Conservation (phyloP, 2,329 filamentous ascomycete species). For the Exophiala sp. region DNA sequence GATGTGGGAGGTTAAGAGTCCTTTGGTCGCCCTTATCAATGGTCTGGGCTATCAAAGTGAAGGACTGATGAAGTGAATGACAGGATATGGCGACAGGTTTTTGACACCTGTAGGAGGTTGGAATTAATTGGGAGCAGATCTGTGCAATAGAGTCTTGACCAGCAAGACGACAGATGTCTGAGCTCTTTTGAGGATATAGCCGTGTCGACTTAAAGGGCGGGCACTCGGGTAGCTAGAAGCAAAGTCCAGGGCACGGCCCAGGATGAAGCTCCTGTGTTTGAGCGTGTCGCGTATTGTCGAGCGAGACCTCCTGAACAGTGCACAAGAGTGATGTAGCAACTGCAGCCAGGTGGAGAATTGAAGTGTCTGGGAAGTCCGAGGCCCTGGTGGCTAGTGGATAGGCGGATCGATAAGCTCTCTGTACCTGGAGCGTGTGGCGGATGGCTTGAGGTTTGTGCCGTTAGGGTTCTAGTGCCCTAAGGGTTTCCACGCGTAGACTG, state of each 20-base stretch:
- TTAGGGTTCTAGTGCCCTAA: conserved; percentile 2
- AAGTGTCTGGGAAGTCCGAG: conserved; percentile 1
- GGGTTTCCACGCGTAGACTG: conserved; percentile 16
- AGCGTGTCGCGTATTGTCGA: conserved; percentile 21
- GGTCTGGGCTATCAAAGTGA: conserved; percentile 4
- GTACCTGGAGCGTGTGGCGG: conserved; percentile 8
- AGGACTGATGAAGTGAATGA: conserved; percentile 19
- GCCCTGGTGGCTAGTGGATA: conserved; percentile 21
- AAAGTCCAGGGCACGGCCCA: conserved; percentile 20
- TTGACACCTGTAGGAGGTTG: conserved; percentile 18
- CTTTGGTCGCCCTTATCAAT: conserved; percentile 1
- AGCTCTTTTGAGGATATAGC: conserved; percentile 18
- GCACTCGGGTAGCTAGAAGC: neutral
- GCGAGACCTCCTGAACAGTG: conserved; percentile 22
- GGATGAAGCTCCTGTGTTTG: conserved; percentile 26
- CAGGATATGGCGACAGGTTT: conserved; percentile 20
- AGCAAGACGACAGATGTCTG: conserved; percentile 19
- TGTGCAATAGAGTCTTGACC: conserved; percentile 16
- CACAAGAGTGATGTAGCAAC: conserved; percentile 22
- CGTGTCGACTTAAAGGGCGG: conserved; percentile 2
- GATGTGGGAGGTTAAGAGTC: conserved; percentile 18
- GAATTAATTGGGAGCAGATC: conserved; percentile 16
- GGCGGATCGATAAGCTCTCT: conserved; percentile 24
- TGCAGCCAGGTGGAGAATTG: conserved; percentile 16
- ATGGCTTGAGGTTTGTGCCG: conserved; percentile 16